Percentiles rank a stretch among this genome's conserved stretches.
Evolutionary conservation across 2,329 filamentous ascomycete genomes (phyloP).

Genomic region (Colletotrichum trifolii): DNA sequence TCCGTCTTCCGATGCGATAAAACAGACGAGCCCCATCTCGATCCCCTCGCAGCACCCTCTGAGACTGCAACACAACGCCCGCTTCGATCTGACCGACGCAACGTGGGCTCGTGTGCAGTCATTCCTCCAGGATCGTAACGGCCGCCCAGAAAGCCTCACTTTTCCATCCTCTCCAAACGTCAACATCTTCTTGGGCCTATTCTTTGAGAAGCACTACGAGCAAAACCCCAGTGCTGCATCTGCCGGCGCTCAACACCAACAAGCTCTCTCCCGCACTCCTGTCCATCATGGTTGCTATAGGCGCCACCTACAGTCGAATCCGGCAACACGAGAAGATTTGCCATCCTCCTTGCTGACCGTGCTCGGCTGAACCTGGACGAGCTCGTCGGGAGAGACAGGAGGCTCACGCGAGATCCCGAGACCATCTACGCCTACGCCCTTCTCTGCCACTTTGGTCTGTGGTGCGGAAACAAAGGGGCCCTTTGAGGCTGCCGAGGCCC

Average conservation of each 20-base stretch:
- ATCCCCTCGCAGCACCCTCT: conserved; percentile 1
- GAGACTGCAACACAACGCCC: neutral
- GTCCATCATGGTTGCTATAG: conserved; percentile 14
- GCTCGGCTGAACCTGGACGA: conserved; percentile 7
- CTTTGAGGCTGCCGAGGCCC: conserved; percentile 21
- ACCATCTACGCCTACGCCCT: conserved; percentile 17
- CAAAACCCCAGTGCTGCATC: conserved; percentile 24
- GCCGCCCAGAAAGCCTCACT: neutral
- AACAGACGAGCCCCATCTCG: neutral
- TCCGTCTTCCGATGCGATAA: neutral
- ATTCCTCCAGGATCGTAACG: neutral
- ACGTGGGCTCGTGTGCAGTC: conserved; percentile 4
- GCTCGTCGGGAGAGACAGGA: conserved; percentile 1
- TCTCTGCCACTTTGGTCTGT: conserved; percentile 16
- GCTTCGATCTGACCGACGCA: conserved; percentile 6
- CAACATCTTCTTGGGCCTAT: conserved; percentile 19
- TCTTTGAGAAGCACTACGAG: conserved; percentile 7
- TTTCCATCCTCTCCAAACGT: conserved; percentile 1
- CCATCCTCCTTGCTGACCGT: conserved; percentile 10
- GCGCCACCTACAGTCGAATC: conserved; percentile 18
- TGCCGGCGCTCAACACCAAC: conserved; percentile 8
- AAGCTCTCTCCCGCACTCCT: conserved; percentile 2
- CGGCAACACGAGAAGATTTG: conserved; percentile 11
- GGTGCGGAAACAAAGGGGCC: conserved; percentile 30
- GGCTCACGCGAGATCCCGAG: conserved; percentile 1